Percentiles rank a stretch among this genome's conserved stretches.
Evolutionary conservation across 2,329 filamentous ascomycete species (phyloP).

Genomic region (Sclerotinia trifoliorum): DNA sequence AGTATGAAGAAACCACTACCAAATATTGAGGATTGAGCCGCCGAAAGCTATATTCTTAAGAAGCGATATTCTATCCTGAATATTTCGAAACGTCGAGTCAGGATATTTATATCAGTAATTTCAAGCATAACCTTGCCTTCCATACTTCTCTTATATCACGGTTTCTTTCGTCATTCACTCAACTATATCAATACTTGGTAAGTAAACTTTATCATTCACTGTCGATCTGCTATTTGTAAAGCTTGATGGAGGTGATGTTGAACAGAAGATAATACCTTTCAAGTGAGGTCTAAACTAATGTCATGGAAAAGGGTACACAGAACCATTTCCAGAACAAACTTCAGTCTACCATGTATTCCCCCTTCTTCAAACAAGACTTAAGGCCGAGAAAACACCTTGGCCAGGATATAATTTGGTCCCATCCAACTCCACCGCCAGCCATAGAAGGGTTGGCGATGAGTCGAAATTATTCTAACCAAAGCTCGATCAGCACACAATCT

Average conservation of each 20-base stretch:
- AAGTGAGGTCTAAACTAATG: conserved; percentile 21
- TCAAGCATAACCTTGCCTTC: neutral
- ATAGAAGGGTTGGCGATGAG: conserved; percentile 16
- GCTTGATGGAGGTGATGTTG: neutral
- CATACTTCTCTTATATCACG: neutral
- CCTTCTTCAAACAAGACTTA: neutral
- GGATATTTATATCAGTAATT: neutral
- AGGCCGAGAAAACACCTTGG: neutral
- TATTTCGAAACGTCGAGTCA: neutral
- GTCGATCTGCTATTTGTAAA: neutral
- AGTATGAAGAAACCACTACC: neutral
- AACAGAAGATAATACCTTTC: neutral
- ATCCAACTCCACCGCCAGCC: neutral
- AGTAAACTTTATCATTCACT: neutral
- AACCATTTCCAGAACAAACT: conserved; percentile 12
- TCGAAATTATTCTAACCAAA: conserved; percentile 20
- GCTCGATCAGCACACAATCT: conserved; percentile 22
- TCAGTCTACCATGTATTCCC: conserved; percentile 10
- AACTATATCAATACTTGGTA: neutral
- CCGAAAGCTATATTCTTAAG: neutral
- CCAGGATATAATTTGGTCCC: conserved; percentile 1
- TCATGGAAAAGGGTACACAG: conserved; percentile 15
- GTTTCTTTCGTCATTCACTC: neutral
- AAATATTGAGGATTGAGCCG: neutral
- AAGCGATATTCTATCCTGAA: neutral